These are phyloP conservation scores for Leccinum uliginosum DNA, from an alignment of 768 basidiomycete species.

Conservation along the genomic window DNA sequence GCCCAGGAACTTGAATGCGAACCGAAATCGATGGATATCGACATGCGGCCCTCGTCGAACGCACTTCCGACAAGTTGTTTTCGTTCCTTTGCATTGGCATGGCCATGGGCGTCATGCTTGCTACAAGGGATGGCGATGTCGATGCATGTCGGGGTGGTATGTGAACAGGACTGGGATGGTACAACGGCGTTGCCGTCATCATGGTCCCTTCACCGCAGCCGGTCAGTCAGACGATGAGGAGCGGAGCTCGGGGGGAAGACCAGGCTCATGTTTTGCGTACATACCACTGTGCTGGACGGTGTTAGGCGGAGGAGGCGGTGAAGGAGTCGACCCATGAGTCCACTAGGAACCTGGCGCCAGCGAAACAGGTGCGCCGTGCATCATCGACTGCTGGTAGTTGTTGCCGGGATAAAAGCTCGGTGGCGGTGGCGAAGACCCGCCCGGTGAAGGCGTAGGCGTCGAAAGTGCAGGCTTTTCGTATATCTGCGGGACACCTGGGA, in stretches of 20 bases:
- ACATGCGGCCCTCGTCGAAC: conserved; percentile 72
- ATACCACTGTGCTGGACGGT: conserved; percentile 1
- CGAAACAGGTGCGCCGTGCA: conserved; percentile 18
- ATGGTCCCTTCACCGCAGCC: background rate
- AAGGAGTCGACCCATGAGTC: conserved; percentile 21
- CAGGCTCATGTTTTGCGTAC: background rate
- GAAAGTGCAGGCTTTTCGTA: conserved; percentile 41
- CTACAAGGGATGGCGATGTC: conserved; percentile 22
- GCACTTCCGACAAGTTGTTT: background rate
- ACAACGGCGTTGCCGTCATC: conserved; percentile 13
- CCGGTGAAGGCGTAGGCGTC: conserved; percentile 33
- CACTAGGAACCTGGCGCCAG: conserved; percentile 15
- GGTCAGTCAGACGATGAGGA: no score
- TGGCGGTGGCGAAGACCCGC: conserved; percentile 43
- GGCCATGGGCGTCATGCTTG: no score
- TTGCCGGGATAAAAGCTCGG: conserved; percentile 23
- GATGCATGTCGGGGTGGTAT: conserved; percentile 14
- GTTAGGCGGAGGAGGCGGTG: background rate
- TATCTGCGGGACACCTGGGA: conserved; percentile 32
- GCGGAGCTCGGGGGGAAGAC: no score
- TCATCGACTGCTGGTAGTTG: conserved; percentile 16
- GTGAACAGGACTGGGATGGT: conserved; percentile 29
- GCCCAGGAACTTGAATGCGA: conserved; percentile 25
- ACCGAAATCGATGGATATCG: conserved; percentile 83
- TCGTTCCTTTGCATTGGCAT: no score